These are phyloP conservation scores for Gloeopeniophorella convolvens DNA, from an alignment of 768 basidiomycete genomes.

Conservation along the genomic window DNA sequence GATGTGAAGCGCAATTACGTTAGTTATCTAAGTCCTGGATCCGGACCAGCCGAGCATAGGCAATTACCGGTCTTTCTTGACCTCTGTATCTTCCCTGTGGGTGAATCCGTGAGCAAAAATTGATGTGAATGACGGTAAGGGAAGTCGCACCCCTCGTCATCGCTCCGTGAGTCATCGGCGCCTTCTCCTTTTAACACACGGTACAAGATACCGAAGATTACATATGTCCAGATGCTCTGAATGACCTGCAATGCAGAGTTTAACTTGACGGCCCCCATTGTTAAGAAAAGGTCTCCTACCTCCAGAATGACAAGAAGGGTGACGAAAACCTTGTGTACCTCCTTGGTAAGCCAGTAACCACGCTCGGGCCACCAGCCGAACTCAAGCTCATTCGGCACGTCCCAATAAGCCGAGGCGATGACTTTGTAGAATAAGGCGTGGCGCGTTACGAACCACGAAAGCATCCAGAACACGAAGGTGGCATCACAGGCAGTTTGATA, in stretches of 20 bases:
- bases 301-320: constrained; percentile 53
- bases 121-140: constrained; percentile 1
- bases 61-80: constrained; percentile 29
- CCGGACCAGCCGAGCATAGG: background rate
- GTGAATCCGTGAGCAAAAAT: constrained; percentile 1
- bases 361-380: constrained; percentile 52
- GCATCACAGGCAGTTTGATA: constrained; percentile 58
- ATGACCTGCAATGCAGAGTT: constrained; percentile 41
- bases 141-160: constrained; percentile 65
- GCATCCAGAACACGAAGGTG: constrained; percentile 73
- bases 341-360: constrained; percentile 50
- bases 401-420: constrained; percentile 53
- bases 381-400: constrained; percentile 42
- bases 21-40: background rate
- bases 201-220: constrained; percentile 82
- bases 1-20: constrained; percentile 1
- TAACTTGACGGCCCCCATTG: constrained; percentile 6
- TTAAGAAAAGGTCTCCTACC: constrained; percentile 34
- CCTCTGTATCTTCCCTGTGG: constrained; percentile 24
- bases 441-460: constrained; percentile 88
- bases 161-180: constrained; percentile 81
- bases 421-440: constrained; percentile 75
- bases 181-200: constrained; percentile 67
- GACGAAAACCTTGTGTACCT: constrained; percentile 43
- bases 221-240: constrained; percentile 78